phyloP scores from a whole-genome alignment of 1,284 basidiomycete species.

The Hortiboletus rubellus region DNA sequence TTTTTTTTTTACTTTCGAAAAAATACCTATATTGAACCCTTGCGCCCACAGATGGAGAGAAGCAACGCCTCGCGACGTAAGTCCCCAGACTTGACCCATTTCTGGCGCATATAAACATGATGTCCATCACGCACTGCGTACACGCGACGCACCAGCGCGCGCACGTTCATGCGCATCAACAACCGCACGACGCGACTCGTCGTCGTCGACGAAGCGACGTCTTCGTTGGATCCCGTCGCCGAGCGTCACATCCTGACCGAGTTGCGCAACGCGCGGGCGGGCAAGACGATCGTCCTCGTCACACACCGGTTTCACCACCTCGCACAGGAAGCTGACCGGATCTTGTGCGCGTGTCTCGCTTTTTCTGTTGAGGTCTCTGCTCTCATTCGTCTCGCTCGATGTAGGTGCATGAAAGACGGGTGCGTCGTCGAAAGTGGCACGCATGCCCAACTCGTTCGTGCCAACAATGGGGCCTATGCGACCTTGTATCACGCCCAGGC shows the following conservation, averaged over 20 bases:
- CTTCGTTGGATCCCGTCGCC: conserved; percentile 50
- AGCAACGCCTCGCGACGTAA: conserved; percentile 48
- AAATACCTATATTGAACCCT: background rate
- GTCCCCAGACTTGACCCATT: conserved; percentile 19
- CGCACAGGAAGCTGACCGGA: conserved; percentile 58
- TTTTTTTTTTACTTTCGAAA: too few relatives aligned
- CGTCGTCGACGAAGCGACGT: conserved; percentile 54
- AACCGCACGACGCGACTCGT: conserved; percentile 44
- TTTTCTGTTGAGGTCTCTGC: too few relatives aligned
- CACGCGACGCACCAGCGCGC: conserved; percentile 26
- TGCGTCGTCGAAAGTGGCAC: conserved; percentile 52
- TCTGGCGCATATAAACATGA: background rate
- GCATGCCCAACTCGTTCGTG: conserved; percentile 50
- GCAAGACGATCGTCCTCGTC: conserved; percentile 66
- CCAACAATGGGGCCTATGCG: conserved; percentile 49
- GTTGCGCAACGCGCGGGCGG: conserved; percentile 46
- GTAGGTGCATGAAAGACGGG: conserved; percentile 63
- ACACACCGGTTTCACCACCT: conserved; percentile 69
- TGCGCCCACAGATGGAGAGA: conserved; percentile 39
- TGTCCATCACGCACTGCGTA: too few relatives aligned
- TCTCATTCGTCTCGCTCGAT: background rate
- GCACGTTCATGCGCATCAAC: conserved; percentile 46
- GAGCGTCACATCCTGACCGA: conserved; percentile 52
- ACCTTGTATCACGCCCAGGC: conserved; percentile 56
- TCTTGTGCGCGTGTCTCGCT: conserved; percentile 44